Conservation (phyloP, 352 stramenopile species). For the Phytophthora fragariae region DNA sequence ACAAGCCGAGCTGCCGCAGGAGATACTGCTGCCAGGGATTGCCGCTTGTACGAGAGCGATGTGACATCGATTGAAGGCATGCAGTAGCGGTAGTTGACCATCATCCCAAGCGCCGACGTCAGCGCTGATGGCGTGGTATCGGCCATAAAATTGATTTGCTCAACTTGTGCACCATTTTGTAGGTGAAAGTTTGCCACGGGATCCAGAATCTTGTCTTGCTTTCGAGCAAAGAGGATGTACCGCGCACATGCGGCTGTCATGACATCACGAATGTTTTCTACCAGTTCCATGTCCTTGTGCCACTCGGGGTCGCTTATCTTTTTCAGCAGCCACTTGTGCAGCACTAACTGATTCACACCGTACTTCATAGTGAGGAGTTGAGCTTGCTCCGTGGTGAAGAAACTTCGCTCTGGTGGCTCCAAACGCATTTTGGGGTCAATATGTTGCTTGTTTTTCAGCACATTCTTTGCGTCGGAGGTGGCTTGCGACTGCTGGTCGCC, state of each 20-base stretch:
- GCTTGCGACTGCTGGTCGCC: constrained; percentile 33
- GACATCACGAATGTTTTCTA: constrained; percentile 57
- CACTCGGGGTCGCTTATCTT: constrained; percentile 56
- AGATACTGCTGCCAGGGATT: constrained; percentile 71
- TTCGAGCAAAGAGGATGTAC: constrained; percentile 86
- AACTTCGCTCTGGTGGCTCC: constrained; percentile 43
- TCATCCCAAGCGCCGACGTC: constrained; percentile 64
- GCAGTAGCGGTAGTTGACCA: constrained; percentile 92
- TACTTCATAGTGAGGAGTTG: constrained; percentile 67
- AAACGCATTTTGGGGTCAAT: constrained; percentile 16
- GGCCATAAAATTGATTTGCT: constrained; percentile 86
- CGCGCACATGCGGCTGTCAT: constrained; percentile 66
- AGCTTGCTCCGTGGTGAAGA: constrained; percentile 62
- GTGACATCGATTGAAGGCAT: constrained; percentile 83
- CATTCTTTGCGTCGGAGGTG: constrained; percentile 22
- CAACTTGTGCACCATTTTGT: constrained; percentile 86
- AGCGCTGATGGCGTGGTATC: constrained; percentile 64
- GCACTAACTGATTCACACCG: constrained; percentile 56
- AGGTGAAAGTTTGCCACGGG: constrained; percentile 88
- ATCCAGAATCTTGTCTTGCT: constrained; percentile 82
- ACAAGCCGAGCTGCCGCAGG: constrained; percentile 63
- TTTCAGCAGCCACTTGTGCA: constrained; percentile 80
- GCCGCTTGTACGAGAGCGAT: constrained; percentile 83
- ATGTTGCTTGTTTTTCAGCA: constrained; percentile 24
- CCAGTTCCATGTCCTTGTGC: constrained; percentile 57